Percentiles rank a stretch among this genome's conserved stretches.
Conservation (phyloP, 2,329 filamentous ascomycete genomes). For the Ceratocystis smalleyi region DNA sequence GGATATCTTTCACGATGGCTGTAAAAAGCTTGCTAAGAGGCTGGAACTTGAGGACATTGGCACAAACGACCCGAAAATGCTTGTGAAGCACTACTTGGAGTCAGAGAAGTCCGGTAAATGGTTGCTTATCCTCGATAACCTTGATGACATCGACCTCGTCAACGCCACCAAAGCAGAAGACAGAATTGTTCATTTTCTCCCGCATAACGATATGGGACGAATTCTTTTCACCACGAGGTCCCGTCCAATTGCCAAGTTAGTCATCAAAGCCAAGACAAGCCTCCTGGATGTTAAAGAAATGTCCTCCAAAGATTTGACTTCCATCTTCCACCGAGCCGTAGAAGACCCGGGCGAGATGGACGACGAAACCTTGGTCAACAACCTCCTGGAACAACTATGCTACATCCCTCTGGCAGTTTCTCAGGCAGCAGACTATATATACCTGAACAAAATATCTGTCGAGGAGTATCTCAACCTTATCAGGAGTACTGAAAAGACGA, state of each 20-base stretch:
- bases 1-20: neutral
- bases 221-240: no score
- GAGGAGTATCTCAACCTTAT: no score
- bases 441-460: no score
- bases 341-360: no score
- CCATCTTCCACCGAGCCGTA: no score
- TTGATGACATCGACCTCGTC: slow-evolving; percentile 17
- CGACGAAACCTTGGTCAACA: neutral
- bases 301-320: neutral
- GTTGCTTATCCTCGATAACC: slow-evolving; percentile 21
- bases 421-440: slow-evolving; percentile 17
- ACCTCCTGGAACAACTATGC: neutral
- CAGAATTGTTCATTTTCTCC: slow-evolving; percentile 21
- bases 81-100: slow-evolving; percentile 17
- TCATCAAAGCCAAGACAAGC: no score
- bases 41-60: neutral
- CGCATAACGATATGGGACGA: slow-evolving; percentile 14
- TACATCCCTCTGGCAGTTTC: slow-evolving; percentile 17
- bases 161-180: neutral
- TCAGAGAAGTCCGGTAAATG: slow-evolving; percentile 18
- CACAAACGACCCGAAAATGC: neutral
- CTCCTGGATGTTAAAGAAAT: no score
- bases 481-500: no score
- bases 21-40: neutral
- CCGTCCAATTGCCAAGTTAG: no score